Percentiles rank a stretch among this genome's conserved stretches.
These are phyloP conservation scores for Penicillium crustosum DNA, from an alignment of 2,329 filamentous ascomycete species.

Conservation along the genomic window DNA sequence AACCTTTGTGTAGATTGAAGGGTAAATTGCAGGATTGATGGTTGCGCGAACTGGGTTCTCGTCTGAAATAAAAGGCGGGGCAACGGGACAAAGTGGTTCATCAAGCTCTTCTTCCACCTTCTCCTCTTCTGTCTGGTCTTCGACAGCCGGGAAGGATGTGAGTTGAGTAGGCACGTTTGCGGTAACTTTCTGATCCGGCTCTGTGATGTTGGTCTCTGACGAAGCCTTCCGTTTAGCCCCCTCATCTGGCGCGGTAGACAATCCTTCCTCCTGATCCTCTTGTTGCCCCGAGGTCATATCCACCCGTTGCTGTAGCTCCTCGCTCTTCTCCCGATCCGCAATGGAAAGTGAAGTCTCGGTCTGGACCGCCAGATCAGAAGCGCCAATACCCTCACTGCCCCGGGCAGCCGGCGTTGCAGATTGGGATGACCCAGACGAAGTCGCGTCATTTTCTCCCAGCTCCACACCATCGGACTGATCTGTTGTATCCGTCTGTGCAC, in stretches of 20 bases:
- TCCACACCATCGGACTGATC: conserved; percentile 4
- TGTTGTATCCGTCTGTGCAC: not conserved
- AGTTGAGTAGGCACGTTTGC: conserved; percentile 38
- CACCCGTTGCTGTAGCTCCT: conserved; percentile 10
- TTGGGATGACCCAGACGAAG: not conserved
- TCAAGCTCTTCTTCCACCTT: conserved; percentile 38
- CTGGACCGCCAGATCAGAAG: conserved; percentile 18
- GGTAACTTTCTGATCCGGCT: conserved; percentile 37
- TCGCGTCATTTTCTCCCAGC: conserved; percentile 2
- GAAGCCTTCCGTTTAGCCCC: conserved; percentile 27
- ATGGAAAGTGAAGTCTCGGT: conserved; percentile 27
- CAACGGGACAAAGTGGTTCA: conserved; percentile 68
- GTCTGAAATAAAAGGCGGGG: conserved; percentile 69
- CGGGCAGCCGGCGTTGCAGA: not conserved
- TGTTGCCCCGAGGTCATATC: conserved; percentile 10
- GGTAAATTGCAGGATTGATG: conserved; percentile 72
- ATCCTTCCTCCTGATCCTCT: conserved; percentile 24
- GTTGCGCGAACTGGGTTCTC: conserved; percentile 74
- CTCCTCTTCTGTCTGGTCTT: conserved; percentile 33
- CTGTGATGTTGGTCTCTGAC: conserved; percentile 27
- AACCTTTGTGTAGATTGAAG: conserved; percentile 86
- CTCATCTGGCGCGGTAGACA: conserved; percentile 22
- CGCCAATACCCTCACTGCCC: conserved; percentile 4
- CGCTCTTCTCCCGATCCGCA: conserved; percentile 18
- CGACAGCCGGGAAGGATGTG: conserved; percentile 25